Conservation (phyloP, 2,329 filamentous ascomycete species). For the Apiospora malaysiana region DNA sequence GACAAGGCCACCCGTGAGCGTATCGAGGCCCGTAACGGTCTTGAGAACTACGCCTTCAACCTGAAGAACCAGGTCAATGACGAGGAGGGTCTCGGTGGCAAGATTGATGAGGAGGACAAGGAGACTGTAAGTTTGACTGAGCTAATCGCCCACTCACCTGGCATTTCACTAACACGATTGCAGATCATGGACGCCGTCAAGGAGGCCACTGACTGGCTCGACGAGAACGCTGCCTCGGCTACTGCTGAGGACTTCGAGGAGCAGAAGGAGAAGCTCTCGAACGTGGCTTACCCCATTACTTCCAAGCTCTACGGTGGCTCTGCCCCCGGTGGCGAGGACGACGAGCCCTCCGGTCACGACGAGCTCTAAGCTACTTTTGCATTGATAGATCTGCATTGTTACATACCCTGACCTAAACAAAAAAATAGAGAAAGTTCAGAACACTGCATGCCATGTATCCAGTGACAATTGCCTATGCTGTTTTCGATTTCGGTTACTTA, state of each 20-base stretch:
- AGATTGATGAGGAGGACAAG: constrained; percentile 99
- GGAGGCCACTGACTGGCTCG: constrained; percentile 95
- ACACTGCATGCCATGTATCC: background rate
- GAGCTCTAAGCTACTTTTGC: constrained; percentile 67
- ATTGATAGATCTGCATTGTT: constrained; percentile 38
- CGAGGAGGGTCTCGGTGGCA: constrained; percentile 93
- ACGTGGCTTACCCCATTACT: constrained; percentile 97
- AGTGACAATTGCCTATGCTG: background rate
- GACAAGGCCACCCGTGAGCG: constrained; percentile 98
- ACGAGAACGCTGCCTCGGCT: constrained; percentile 88
- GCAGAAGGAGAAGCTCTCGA: constrained; percentile 98
- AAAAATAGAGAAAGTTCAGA: constrained; percentile 40
- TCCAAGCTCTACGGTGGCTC: constrained; percentile 88
- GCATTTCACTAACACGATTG: constrained; percentile 42
- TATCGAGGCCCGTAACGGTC: constrained; percentile 93
- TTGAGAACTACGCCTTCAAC: constrained; percentile 99
- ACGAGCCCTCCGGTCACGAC: constrained; percentile 73
- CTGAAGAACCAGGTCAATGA: constrained; percentile 99
- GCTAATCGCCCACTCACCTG: background rate
- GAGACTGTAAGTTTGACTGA: constrained; percentile 71
- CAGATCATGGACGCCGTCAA: constrained; percentile 92
- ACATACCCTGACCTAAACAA: constrained; percentile 35
- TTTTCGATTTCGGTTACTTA: background rate
- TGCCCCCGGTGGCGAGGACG: constrained; percentile 71
- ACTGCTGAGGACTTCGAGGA: constrained; percentile 96